A percentile compares a stretch with the other conserved stretches of the same genome.
Evolutionary conservation across 805 yeast species (phyloP).

Genomic region (Barnettozyma sp.): DNA sequence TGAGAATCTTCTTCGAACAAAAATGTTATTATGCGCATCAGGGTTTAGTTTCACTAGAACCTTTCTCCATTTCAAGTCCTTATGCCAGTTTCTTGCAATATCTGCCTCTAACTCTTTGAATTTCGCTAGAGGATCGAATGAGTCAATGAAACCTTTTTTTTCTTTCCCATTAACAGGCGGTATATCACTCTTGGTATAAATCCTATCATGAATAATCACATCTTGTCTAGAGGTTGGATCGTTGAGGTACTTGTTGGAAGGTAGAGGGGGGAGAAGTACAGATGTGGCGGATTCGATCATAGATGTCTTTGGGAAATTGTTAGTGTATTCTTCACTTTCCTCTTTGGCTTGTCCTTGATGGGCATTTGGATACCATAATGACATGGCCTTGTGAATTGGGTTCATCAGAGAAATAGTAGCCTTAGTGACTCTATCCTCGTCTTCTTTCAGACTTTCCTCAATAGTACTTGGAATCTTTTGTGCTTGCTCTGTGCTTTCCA

Average conservation of each 20-base stretch:
- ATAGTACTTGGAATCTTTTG: constrained; percentile 13
- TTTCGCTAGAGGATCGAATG: constrained; percentile 30
- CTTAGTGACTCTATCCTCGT: constrained; percentile 11
- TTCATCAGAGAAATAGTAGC: constrained; percentile 26
- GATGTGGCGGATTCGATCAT: constrained; percentile 64
- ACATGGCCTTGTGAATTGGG: constrained; percentile 41
- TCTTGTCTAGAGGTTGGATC: constrained; percentile 55
- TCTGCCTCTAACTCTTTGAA: constrained; percentile 52
- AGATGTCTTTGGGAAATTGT: constrained; percentile 54
- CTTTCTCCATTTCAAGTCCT: constrained; percentile 64
- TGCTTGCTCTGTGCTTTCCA: too few relatives aligned
- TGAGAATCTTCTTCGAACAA: constrained; percentile 63
- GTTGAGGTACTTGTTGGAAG: constrained; percentile 50
- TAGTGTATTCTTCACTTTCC: constrained; percentile 5
- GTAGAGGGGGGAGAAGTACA: constrained; percentile 63
- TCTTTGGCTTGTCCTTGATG: constrained; percentile 16
- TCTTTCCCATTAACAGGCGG: constrained; percentile 27
- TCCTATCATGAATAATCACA: constrained; percentile 62
- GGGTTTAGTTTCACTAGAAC: constrained; percentile 60
- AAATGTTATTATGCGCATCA: constrained; percentile 72
- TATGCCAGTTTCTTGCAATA: constrained; percentile 66
- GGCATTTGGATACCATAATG: constrained; percentile 34
- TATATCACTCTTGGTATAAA: constrained; percentile 46
- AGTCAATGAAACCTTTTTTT: constrained; percentile 24
- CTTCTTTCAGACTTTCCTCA: background rate